Base-by-base conservation (phyloP, 495 filamentous ascomycete species). In the Penicillium antarcticum region DNA sequence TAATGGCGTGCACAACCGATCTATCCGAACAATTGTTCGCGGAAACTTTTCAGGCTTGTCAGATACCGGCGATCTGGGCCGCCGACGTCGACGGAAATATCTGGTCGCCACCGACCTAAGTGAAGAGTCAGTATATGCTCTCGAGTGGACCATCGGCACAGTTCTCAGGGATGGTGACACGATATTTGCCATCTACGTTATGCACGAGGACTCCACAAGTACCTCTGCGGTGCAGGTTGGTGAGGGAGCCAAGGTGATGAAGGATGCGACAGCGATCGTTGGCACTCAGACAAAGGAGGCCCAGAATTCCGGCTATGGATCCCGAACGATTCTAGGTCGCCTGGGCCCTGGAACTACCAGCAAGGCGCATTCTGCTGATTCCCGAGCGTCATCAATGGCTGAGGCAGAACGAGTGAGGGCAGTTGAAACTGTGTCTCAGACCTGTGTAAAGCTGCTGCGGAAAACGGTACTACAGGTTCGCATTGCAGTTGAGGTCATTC, bases 61-160 rank as follows among this genome's bases (percentile, higher is more conserved):
- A 48, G 79, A 87, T 42, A 87, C 89, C 48, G 85, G 87, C 7
- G 86, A 92, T 26, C 80, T 86, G 7, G 85, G 89, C 18, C 74
- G 78, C 31, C 81, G 86, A 13, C 81, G 89, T 10, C 82, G 89
- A 39, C 80, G 94, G 9, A 92, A 90, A 45, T 98, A 97, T 65
- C 72, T 98, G 5, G 89, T 97, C 8, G 91, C 94, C 8, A 96
- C 90, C 1, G 94, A 97, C 67, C 70, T 97, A 29, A 95, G 89
- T 57, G 88, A 91, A 36, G 94, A 98, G 72, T 92, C 92, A 4
- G 87, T 89, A 9, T 91, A 96, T 66, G 94, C 94, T 9, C 72
- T 97, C 23, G 94, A 97, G 65, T 98, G 92, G 92, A 95, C 91
- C 0, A 92, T 98, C 44, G 94, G 94, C 35, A 95, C 90, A 3